phyloP scores from a whole-genome alignment of 2,329 filamentous ascomycete species.

The Hypomyces perniciosus region DNA sequence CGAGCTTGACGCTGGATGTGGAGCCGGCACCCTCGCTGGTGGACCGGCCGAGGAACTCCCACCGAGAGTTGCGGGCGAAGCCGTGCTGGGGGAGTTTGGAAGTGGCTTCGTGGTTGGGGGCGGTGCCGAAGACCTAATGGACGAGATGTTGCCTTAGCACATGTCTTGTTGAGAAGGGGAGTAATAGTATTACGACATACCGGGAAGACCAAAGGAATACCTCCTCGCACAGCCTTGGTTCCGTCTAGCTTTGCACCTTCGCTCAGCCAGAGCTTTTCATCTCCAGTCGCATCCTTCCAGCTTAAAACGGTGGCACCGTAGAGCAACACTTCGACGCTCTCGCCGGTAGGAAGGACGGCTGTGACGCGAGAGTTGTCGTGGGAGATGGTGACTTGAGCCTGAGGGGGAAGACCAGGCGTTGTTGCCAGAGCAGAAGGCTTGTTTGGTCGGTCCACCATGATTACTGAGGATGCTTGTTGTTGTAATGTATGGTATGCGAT shows the following conservation, averaged over 20 bases:
- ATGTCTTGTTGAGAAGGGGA: neutral
- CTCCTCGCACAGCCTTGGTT: constrained; percentile 81
- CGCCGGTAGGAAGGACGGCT: constrained; percentile 78
- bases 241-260: constrained; percentile 77
- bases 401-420: constrained; percentile 67
- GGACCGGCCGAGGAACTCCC: constrained; percentile 92
- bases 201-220: constrained; percentile 88
- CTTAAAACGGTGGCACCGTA: constrained; percentile 87
- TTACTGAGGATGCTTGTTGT: constrained; percentile 1
- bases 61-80: constrained; percentile 81
- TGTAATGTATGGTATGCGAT: neutral
- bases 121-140: constrained; percentile 73
- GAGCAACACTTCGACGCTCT: constrained; percentile 80
- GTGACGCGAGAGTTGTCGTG: constrained; percentile 66
- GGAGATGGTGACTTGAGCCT: constrained; percentile 67
- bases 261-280: constrained; percentile 83
- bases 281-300: constrained; percentile 77
- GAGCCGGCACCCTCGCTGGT: constrained; percentile 37
- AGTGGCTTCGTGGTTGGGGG: constrained; percentile 70
- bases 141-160: neutral
- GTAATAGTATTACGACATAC: constrained; percentile 47
- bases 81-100: constrained; percentile 83
- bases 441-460: constrained; percentile 77
- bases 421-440: constrained; percentile 73
- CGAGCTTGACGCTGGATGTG: constrained; percentile 77